Evolutionary conservation across 2,329 filamentous ascomycete species (phyloP), one percentile per base, ranked within the genome.

Genomic region (Pseudogymnoascus sp.): DNA sequence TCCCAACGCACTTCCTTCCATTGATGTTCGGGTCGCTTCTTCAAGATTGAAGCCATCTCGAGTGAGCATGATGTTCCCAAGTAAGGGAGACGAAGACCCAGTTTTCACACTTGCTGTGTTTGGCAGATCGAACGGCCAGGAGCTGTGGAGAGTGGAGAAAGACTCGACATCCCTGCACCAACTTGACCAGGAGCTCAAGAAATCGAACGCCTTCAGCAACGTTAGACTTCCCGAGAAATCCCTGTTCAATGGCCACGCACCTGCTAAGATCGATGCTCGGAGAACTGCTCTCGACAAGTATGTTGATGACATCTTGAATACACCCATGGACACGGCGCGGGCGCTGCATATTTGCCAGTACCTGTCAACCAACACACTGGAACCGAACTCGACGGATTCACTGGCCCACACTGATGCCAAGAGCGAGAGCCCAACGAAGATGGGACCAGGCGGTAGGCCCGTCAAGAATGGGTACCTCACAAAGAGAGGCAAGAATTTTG

Each of bases 401-500:
- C 76, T 74, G 44, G 73, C 72, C 62, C 65, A 71, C 31, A 68
- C 70, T 0, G 75, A 80, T 31, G 70, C 73, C 16, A 74, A 69
- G n/a, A 73, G 71, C 23, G 75, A 78, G 40, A 72, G 74, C 37
- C 74, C 70, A 7, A 67, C 73, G 62, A 81, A 75, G 71, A 77
- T 78, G 3, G 84, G 85, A 0, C 80, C 84, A 5, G 84, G 87
- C 69, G 85, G 86, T 3, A 84, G 86, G 59, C 85, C 88, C 7
- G 81, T 87, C 64, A 91, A 91, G 71, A 92, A 87, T 72, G 94
- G 94, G 7, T 99, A 97, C 74, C 78, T 99, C 60, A 97, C 94
- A 1, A 99, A 99, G 78, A 85, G 90, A 69, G 94, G 94, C 59
- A 99, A 99, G 80, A 97, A 97, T 71, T 99, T 99, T 77, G 94